These are phyloP conservation scores for Avena atlantica DNA, from an alignment of 176 grass and related monocot species.

Conservation along the genomic window DNA sequence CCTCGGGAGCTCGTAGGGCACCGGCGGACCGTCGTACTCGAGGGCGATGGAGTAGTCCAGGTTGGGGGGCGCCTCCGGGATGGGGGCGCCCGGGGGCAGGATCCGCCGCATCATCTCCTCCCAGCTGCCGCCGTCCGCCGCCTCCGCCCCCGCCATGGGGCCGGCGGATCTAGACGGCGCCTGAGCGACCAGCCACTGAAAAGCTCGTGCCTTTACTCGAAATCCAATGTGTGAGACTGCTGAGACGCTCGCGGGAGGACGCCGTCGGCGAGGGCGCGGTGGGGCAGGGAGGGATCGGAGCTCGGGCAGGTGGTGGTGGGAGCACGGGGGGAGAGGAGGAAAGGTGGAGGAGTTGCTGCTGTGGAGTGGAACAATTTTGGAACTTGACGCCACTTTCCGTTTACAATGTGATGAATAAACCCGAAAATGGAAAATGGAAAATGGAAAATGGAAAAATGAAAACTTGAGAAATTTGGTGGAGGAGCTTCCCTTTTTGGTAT, in stretches of 20 bases:
- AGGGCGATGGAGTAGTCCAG: conserved; percentile 95
- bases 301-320: background rate
- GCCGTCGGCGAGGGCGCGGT: background rate
- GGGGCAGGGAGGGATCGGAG: background rate
- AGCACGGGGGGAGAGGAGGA: conserved; percentile 5
- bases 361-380: background rate
- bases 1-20: conserved; percentile 82
- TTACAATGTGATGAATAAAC: background rate
- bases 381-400: background rate
- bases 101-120: conserved; percentile 89
- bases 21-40: conserved; percentile 90
- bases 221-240: background rate
- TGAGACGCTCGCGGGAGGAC: background rate
- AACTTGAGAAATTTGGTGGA: too few species aligned
- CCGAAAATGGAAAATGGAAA: background rate
- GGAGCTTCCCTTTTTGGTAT: background rate
- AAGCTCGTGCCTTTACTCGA: background rate
- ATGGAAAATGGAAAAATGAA: background rate
- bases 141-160: conserved; percentile 50
- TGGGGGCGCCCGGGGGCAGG: conserved; percentile 72
- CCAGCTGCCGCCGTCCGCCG: conserved; percentile 60
- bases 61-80: conserved; percentile 79
- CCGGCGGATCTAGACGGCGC: background rate
- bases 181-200: background rate
- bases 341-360: conserved; percentile 10